Conservation (phyloP, 1,139 yeast species). For the Pneumocystis wakefieldiae region DNA sequence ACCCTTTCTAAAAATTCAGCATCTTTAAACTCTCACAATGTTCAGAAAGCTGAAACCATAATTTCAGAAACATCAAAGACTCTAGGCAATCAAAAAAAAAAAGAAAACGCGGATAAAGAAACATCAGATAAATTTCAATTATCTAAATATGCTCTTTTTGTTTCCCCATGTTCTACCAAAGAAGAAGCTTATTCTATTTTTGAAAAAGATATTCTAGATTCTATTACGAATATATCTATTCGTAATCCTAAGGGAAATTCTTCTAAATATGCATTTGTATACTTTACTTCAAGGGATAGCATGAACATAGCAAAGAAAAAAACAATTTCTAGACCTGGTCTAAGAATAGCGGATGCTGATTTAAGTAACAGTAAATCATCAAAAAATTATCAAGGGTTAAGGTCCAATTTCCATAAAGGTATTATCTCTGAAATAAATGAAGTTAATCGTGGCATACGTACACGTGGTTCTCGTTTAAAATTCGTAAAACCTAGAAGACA, state of each 20-base stretch:
- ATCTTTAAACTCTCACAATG: not conserved
- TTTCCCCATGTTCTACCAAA: not conserved
- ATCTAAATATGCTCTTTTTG: not conserved
- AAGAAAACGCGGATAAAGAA: not conserved
- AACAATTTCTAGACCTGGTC: not conserved
- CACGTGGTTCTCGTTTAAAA: not conserved
- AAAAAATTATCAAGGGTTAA: not conserved
- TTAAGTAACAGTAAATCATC: not conserved
- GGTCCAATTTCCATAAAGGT: not conserved
- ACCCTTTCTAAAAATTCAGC: not conserved
- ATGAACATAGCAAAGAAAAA: not conserved
- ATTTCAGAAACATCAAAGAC: not conserved
- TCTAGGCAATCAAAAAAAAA: not conserved
- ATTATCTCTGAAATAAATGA: not conserved
- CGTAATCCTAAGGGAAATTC: not conserved
- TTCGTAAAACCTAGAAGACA: not conserved
- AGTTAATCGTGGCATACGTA: not conserved
- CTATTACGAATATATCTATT: not conserved
- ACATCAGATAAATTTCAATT: not conserved
- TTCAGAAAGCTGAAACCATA: not conserved
- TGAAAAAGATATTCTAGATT: not conserved
- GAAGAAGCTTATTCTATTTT: not conserved
- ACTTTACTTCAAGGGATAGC: not conserved
- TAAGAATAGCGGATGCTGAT: not conserved
- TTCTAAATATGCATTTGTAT: not conserved